Evolutionary conservation across 2,329 filamentous ascomycete genomes (phyloP).

Genomic region (Penicillium sp.): DNA sequence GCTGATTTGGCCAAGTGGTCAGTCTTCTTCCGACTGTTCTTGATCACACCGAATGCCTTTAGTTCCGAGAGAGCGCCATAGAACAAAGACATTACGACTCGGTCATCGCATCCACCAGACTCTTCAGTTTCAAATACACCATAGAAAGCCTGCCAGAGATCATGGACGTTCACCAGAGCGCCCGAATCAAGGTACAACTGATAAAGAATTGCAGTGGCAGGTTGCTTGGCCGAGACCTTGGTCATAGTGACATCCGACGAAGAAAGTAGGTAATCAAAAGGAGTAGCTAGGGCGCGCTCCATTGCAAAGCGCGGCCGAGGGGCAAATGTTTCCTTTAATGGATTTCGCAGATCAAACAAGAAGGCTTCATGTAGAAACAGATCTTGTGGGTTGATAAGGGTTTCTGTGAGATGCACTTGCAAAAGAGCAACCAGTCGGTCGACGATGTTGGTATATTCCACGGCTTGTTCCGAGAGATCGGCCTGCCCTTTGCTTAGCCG

Average conservation of each 20-base stretch:
- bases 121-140: conserved; percentile 48
- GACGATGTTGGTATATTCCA: conserved; percentile 55
- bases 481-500: conserved; percentile 57
- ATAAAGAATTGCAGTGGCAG: conserved; percentile 59
- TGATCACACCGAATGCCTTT: conserved; percentile 80
- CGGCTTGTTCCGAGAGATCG: conserved; percentile 52
- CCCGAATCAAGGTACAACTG: conserved; percentile 64
- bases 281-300: conserved; percentile 58
- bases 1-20: conserved; percentile 85
- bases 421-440: conserved; percentile 48
- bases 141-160: conserved; percentile 62
- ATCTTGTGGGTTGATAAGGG: conserved; percentile 49
- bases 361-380: conserved; percentile 58
- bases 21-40: conserved; percentile 82
- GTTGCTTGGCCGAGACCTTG: conserved; percentile 52
- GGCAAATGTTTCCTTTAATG: conserved; percentile 57
- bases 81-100: conserved; percentile 65
- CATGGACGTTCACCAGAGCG: conserved; percentile 58
- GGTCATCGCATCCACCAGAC: conserved; percentile 31
- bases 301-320: conserved; percentile 58
- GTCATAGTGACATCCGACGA: conserved; percentile 36
- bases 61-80: conserved; percentile 84
- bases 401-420: conserved; percentile 45
- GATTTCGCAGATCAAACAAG: conserved; percentile 57
- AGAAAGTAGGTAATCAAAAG: conserved; percentile 61